Evolutionary conservation across 139 green algal species (phyloP).

Genomic region (Haematococcus lacustris): DNA sequence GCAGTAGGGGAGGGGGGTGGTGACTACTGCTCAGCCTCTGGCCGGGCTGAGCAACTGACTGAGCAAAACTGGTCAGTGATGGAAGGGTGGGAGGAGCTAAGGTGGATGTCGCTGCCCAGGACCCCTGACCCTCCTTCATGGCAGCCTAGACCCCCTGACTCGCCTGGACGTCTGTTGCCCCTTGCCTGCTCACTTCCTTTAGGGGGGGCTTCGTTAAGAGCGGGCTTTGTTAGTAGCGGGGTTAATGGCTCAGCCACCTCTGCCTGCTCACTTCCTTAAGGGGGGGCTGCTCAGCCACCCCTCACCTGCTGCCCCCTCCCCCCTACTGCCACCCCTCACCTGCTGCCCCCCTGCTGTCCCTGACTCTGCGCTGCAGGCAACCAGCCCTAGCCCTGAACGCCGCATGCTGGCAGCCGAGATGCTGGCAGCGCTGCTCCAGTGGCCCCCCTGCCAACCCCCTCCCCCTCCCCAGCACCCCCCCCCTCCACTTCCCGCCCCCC

Average conservation of each 20-base stretch:
- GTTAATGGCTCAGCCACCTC: not conserved
- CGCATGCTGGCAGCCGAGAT: slow-evolving; percentile 21
- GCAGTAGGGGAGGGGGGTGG: not conserved
- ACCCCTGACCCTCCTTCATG: no score
- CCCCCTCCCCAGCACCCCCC: no score
- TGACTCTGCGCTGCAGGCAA: slow-evolving; percentile 6
- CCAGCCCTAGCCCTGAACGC: slow-evolving; percentile 18
- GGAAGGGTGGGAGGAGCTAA: not conserved
- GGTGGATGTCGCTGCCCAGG: not conserved
- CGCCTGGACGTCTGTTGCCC: no score
- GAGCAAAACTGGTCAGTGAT: not conserved
- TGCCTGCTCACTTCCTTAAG: not conserved
- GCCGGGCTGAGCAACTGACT: not conserved
- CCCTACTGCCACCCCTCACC: no score
- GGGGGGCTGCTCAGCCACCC: not conserved
- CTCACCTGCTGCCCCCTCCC: not conserved
- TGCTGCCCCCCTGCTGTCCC: no score
- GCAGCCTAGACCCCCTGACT: no score
- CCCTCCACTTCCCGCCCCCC: no score
- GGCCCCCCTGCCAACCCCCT: no score
- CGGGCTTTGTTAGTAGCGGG: not conserved
- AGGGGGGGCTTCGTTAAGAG: not conserved
- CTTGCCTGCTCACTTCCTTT: no score
- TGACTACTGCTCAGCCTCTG: not conserved
- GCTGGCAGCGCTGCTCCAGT: slow-evolving; percentile 8